A percentile compares a stretch with the other conserved stretches of the same genome.
Conservation (phyloP, 345 rosid genomes). For the Ailanthus altissimus region DNA sequence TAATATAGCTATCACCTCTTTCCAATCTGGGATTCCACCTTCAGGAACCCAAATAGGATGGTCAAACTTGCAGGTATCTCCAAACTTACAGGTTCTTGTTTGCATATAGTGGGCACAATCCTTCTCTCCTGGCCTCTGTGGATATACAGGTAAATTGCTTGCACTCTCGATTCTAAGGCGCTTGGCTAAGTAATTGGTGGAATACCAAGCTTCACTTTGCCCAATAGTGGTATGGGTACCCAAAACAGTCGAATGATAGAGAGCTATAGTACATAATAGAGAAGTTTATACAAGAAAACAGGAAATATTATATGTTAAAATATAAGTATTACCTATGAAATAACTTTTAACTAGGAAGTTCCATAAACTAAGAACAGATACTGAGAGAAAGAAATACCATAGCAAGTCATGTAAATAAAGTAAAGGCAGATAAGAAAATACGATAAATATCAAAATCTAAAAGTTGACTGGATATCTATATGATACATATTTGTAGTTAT, state of each 20-base stretch:
- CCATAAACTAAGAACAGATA: conserved; percentile 23
- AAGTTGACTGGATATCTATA: neutral
- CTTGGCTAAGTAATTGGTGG: conserved; percentile 73
- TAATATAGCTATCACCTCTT: conserved; percentile 93
- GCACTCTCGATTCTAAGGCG: conserved; percentile 88
- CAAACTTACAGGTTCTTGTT: conserved; percentile 98
- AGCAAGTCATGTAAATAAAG: conserved; percentile 20
- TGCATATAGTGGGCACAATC: conserved; percentile 99
- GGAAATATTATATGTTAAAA: conserved; percentile 47
- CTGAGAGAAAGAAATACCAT: neutral
- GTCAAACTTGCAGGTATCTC: conserved; percentile 98
- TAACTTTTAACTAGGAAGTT: conserved; percentile 25
- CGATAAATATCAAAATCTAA: neutral
- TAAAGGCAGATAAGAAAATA: conserved; percentile 16
- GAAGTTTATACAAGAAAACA: conserved; percentile 48
- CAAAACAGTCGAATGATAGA: conserved; percentile 81
- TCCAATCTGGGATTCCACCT: conserved; percentile 99
- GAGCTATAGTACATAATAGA: conserved; percentile 83
- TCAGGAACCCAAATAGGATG: conserved; percentile 99
- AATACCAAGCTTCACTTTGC: conserved; percentile 95
- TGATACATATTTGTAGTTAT: neutral
- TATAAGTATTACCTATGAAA: conserved; percentile 44
- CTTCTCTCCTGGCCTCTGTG: conserved; percentile 97
- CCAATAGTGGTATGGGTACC: conserved; percentile 83
- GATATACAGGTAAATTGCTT: conserved; percentile 82